phyloP scores from a whole-genome alignment of 1,139 yeast genomes.

The Yamadazyma buinensis region DNA sequence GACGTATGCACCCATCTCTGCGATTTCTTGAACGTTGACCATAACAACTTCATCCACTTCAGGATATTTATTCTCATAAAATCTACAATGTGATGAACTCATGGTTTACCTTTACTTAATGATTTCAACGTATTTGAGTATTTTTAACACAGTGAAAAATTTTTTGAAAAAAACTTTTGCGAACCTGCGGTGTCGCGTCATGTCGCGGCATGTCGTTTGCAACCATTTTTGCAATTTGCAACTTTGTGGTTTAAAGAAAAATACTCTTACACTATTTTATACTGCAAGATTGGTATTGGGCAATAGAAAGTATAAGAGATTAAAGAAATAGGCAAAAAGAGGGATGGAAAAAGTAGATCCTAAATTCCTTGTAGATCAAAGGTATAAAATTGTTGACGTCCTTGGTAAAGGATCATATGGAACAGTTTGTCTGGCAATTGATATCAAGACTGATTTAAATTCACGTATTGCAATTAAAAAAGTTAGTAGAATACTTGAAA shows the following conservation, averaged over 20 bases:
- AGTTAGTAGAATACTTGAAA: constrained; percentile 62
- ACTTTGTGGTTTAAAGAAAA: too few relatives aligned
- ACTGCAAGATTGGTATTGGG: too few relatives aligned
- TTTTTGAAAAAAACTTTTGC: too few relatives aligned
- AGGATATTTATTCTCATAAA: constrained; percentile 96
- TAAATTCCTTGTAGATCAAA: constrained; percentile 55
- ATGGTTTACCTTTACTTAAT: constrained; percentile 25
- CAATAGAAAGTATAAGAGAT: background rate
- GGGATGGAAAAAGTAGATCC: background rate
- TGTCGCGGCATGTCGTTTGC: too few relatives aligned
- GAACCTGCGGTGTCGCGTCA: too few relatives aligned
- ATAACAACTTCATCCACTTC: constrained; percentile 98
- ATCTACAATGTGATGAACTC: constrained; percentile 93
- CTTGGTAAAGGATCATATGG: constrained; percentile 92
- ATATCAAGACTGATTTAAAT: constrained; percentile 29
- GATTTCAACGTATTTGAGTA: background rate
- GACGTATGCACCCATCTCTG: constrained; percentile 98
- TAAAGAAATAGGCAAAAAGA: background rate
- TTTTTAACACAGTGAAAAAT: constrained; percentile 1
- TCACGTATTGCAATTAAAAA: constrained; percentile 68
- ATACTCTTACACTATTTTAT: too few relatives aligned
- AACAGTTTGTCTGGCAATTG: constrained; percentile 79
- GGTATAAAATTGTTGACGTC: constrained; percentile 60
- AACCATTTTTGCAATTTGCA: constrained; percentile 3
- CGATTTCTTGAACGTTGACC: constrained; percentile 98